Conservation (phyloP, 306 rosid genomes). For the Sesbania bispinosa region DNA sequence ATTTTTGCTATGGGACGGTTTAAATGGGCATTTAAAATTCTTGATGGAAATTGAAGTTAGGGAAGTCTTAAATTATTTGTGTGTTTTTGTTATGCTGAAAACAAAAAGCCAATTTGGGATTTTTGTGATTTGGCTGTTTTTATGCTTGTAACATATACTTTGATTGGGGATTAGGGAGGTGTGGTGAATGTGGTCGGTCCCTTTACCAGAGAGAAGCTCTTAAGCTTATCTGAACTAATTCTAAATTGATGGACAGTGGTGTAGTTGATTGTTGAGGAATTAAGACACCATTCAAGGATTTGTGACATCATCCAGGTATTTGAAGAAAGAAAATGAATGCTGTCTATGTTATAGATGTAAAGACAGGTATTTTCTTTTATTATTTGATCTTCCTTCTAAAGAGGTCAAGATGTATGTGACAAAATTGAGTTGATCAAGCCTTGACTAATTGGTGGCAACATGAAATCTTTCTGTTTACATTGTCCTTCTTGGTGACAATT, state of each 20-base stretch:
- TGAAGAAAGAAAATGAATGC: neutral
- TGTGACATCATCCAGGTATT: slow-evolving; percentile 11
- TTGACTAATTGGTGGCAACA: slow-evolving; percentile 8
- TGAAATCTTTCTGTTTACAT: neutral
- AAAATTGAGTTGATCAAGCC: slow-evolving; percentile 19
- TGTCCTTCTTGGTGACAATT: neutral
- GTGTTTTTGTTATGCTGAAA: slow-evolving; percentile 26
- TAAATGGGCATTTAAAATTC: slow-evolving; percentile 32
- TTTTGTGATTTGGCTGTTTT: slow-evolving; percentile 20
- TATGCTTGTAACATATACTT: slow-evolving; percentile 27
- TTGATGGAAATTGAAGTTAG: slow-evolving; percentile 23
- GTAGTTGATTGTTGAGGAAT: slow-evolving; percentile 17
- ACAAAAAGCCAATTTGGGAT: slow-evolving; percentile 17
- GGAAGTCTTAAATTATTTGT: slow-evolving; percentile 27
- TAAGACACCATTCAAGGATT: slow-evolving; percentile 4
- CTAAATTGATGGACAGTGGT: slow-evolving; percentile 14
- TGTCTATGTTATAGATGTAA: slow-evolving; percentile 9
- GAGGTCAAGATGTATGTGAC: slow-evolving; percentile 4
- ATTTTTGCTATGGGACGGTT: slow-evolving; percentile 28
- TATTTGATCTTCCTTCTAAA: neutral
- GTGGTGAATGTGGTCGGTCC: slow-evolving; percentile 5
- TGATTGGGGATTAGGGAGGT: slow-evolving; percentile 24
- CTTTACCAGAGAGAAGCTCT: neutral
- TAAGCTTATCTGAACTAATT: slow-evolving; percentile 19
- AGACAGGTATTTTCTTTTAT: neutral